Percentiles rank a stretch among this genome's conserved stretches.
phyloP scores from a whole-genome alignment of 139 green algal species.

The Raphidocelis subcapitata region DNA sequence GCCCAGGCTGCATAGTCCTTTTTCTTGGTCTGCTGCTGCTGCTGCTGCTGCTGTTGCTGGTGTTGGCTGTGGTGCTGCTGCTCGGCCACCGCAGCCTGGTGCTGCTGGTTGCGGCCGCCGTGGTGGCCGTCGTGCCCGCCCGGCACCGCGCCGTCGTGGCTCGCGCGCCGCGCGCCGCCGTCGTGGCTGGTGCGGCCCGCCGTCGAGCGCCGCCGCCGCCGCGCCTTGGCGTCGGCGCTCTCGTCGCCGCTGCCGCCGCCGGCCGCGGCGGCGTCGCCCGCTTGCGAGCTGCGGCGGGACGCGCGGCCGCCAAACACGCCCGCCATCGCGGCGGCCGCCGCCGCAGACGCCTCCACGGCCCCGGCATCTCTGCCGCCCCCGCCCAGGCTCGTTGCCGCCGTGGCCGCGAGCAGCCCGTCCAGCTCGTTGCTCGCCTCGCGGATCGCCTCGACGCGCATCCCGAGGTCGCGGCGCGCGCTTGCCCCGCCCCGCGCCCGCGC shows the following conservation, averaged over 20 bases:
- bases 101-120: no score
- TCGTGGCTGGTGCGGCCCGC: no score
- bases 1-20: slow-evolving; percentile 57
- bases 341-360: neutral
- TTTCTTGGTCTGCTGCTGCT: slow-evolving; percentile 25
- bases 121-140: no score
- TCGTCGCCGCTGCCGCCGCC: no score
- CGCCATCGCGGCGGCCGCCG: neutral
- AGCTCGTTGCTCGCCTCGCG: slow-evolving; percentile 7
- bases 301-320: neutral
- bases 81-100: no score
- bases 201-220: no score
- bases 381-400: neutral
- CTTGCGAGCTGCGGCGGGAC: no score
- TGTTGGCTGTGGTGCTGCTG: no score
- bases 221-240: no score
- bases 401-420: neutral
- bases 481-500: neutral
- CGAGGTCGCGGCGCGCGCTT: neutral
- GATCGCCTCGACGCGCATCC: neutral
- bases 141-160: no score
- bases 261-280: no score
- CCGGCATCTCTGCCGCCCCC: neutral
- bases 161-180: no score
- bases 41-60: neutral